Base-by-base conservation (phyloP, 208 protist species). In the Trypanosoma theileri region DNA sequence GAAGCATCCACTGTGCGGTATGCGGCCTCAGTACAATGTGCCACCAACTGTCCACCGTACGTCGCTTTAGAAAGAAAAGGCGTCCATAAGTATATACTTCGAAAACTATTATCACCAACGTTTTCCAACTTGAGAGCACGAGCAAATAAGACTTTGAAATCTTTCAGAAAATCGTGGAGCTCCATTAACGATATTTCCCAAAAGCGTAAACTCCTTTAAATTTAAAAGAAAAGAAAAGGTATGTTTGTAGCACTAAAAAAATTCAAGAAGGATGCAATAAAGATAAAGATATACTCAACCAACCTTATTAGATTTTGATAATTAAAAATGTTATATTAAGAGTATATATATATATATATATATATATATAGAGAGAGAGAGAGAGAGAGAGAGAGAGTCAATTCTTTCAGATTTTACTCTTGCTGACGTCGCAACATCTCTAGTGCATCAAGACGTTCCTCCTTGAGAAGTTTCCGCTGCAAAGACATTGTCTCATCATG, bases 401-500 rank as follows among this genome's bases (percentile, higher is more conserved):
- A 12, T 11, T n/a, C 41, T 11, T 53, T 65, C 50, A 8, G 21
- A 11, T 51, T 53, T 65, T 54, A 35, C 17, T 21, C 12, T 28
- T 58, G 14, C 66, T 83, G 69, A 45, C 63, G 61, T 7, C 69
- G 60, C 7, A 94, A 64, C 22, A 69, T 72, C 21, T 71, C 56
- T 40, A 94, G 68, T 71, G 87, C 80, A 17, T 62, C 59, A 14
- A 44, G 64, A 7, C 88, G 76, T 19, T 73, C 73, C 67, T 90
- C 75, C 54, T 52, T 62, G 4, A 79, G 62, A 24, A 71, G 60
- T 24, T 71, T 65, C 69, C 50, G 77, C 55, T 88, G 73, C 75
- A 69, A 80, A 45, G 66, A 77, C 12, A 73, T 62, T 16, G 85
- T 94, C 62, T 94, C 88, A 1, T 66, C 74, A 68, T 89, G 74